Evolutionary conservation across 106 monocot genomes (phyloP).

Genomic region (Phalaenopsis aphrodite): DNA sequence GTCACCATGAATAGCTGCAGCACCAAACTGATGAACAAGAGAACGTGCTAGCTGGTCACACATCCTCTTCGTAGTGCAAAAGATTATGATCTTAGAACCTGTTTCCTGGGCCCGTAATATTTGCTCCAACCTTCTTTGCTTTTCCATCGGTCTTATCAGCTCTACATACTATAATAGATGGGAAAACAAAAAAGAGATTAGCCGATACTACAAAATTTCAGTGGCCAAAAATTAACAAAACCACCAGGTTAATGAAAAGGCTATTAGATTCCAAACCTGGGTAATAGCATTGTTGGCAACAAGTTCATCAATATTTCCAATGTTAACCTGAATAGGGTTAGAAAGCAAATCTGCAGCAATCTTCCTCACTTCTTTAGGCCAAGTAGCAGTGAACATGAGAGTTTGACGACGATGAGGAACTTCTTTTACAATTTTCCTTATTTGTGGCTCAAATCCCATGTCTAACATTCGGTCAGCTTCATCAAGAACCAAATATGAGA

Average conservation of each 20-base stretch:
- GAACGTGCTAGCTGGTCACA: conserved; percentile 73
- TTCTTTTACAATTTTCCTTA: conserved; percentile 90
- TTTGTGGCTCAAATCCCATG: conserved; percentile 98
- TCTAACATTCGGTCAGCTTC: conserved; percentile 97
- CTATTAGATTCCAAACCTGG: conserved; percentile 41
- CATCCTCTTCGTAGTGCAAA: conserved; percentile 93
- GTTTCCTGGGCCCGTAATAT: conserved; percentile 81
- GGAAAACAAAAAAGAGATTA: not conserved
- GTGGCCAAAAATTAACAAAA: not conserved
- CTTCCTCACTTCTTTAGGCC: conserved; percentile 92
- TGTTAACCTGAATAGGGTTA: conserved; percentile 54
- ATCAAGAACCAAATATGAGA: conserved; percentile 87
- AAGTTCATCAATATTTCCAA: conserved; percentile 82
- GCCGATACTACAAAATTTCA: not conserved
- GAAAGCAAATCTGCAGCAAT: conserved; percentile 81
- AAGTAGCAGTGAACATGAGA: conserved; percentile 94
- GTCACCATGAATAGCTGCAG: conserved; percentile 70
- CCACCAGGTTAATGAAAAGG: not conserved
- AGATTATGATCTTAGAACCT: conserved; percentile 74
- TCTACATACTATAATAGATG: conserved; percentile 55
- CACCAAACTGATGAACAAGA: conserved; percentile 69
- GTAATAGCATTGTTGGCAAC: conserved; percentile 91
- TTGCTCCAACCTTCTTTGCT: conserved; percentile 78
- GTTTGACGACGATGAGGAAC: conserved; percentile 82
- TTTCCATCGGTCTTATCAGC: conserved; percentile 57